These are phyloP conservation scores for Candida pseudoglaebosa DNA, from an alignment of 805 yeast genomes.

Conservation along the genomic window DNA sequence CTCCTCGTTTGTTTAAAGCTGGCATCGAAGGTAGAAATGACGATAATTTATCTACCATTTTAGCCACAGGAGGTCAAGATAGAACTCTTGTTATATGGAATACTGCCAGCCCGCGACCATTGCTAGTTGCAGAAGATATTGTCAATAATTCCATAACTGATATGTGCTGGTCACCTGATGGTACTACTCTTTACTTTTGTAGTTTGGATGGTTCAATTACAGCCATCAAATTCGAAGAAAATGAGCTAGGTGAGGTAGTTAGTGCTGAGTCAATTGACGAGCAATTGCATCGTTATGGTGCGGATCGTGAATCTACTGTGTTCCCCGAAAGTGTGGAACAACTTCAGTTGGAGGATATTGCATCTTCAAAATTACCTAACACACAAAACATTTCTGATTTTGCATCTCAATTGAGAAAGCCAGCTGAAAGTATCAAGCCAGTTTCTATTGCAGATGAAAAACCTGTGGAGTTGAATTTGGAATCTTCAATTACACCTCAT, in stretches of 20 bases:
- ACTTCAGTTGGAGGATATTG: conserved; percentile 64
- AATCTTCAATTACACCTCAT: neutral
- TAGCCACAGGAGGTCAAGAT: conserved; percentile 98
- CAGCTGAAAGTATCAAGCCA: neutral
- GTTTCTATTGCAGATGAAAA: conserved; percentile 10
- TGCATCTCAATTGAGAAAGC: neutral
- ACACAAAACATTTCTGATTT: neutral
- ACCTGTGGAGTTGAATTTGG: conserved; percentile 13
- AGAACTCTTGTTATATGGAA: conserved; percentile 85
- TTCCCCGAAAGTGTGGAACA: conserved; percentile 88
- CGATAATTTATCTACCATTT: conserved; percentile 53
- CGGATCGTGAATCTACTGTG: conserved; percentile 75
- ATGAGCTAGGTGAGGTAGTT: conserved; percentile 65
- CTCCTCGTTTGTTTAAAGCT: conserved; percentile 61
- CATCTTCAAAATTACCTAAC: conserved; percentile 18
- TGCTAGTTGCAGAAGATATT: conserved; percentile 75
- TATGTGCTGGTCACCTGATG: conserved; percentile 83
- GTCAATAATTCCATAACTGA: conserved; percentile 80
- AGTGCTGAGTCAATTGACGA: conserved; percentile 58
- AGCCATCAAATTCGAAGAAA: conserved; percentile 55
- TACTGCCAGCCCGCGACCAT: conserved; percentile 70
- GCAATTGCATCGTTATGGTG: conserved; percentile 80
- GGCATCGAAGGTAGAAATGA: conserved; percentile 18
- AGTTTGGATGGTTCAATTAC: conserved; percentile 84
- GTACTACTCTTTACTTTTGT: conserved; percentile 65